Base-by-base conservation (phyloP, 805 yeast genomes). In the Candida saitoana region DNA sequence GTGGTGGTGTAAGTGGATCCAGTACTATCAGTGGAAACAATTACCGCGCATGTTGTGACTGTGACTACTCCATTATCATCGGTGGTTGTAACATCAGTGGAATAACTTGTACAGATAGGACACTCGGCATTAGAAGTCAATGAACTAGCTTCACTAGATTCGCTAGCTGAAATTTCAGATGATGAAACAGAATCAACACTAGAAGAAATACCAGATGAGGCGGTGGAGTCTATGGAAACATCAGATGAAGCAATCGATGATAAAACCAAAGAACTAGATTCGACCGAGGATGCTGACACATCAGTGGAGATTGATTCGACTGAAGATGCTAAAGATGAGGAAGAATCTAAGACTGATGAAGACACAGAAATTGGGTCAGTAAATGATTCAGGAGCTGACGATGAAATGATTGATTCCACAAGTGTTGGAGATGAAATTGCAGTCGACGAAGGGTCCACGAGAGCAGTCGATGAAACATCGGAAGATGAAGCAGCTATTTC, bases 11-110 rank as follows among this genome's bases (percentile, higher is more conserved):
- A 37, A 8, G 32, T 11, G 3, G 6, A 5, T 8, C 40, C 57
- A n/a, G 16, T 44, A 12, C 47, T 36, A 34, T 55, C 48, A n/a
- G 59, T 55, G 3, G 60, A 54, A 17, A 54, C 51, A 30, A 48
- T 36, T 18, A 48, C 49, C 29, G 38, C 24, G 7, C 44, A 25
- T 8, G 40, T 25, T 6, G 24, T 16, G 27, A 12, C 15, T 16
- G 8, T 12, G 3, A 5, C 12, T 11, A 43, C 50, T 29, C 42
- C 54, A 12, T 35, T 37, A 12, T 44, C 47, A 17, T 52, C 14
- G 11, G 40, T 37, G 4, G 33, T 37, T 6, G 24, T 18, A 27
- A 27, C 14, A 17, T 20, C 15, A 9, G 33, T 27, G 7, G 33
- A 15, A n/a, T 27, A 25, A 36, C 27, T 9, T 12, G 39, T 49